Conservation (phyloP, 306 rosid species). For the Medicago ruthenica region DNA sequence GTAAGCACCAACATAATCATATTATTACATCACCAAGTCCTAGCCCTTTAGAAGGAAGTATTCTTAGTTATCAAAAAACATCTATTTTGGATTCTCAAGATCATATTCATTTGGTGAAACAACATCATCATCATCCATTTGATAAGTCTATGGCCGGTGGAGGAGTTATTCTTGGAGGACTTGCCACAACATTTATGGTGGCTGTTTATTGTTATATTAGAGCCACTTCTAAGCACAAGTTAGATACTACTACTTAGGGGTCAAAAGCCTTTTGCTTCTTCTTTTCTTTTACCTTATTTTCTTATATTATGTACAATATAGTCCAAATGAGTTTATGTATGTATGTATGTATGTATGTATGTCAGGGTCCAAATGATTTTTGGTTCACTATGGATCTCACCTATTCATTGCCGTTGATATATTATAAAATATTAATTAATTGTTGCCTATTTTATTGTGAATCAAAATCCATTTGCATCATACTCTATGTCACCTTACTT, state of each 20-base stretch:
- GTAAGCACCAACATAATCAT: constrained; percentile 51
- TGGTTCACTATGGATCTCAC: not conserved
- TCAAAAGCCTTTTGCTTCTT: not conserved
- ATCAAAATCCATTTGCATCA: not conserved
- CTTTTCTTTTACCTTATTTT: constrained; percentile 1
- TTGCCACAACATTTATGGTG: constrained; percentile 75
- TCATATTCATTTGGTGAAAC: constrained; percentile 39
- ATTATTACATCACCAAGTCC: constrained; percentile 39
- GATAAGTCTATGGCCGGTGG: constrained; percentile 83
- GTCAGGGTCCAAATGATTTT: no score
- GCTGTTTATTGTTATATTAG: constrained; percentile 75
- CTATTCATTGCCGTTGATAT: not conserved
- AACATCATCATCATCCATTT: constrained; percentile 50
- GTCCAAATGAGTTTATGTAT: not conserved
- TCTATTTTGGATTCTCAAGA: constrained; percentile 37
- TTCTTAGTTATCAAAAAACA: constrained; percentile 42
- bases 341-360: no score
- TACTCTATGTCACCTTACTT: not conserved
- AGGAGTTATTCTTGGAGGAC: constrained; percentile 87
- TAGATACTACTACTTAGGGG: constrained; percentile 15
- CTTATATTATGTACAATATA: not conserved
- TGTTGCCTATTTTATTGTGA: not conserved
- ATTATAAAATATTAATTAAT: not conserved
- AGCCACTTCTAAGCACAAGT: constrained; percentile 66
- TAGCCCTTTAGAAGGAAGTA: constrained; percentile 43